phyloP scores from a whole-genome alignment of 148 eudicot genomes.

The Fagopyrum homotropicum region DNA sequence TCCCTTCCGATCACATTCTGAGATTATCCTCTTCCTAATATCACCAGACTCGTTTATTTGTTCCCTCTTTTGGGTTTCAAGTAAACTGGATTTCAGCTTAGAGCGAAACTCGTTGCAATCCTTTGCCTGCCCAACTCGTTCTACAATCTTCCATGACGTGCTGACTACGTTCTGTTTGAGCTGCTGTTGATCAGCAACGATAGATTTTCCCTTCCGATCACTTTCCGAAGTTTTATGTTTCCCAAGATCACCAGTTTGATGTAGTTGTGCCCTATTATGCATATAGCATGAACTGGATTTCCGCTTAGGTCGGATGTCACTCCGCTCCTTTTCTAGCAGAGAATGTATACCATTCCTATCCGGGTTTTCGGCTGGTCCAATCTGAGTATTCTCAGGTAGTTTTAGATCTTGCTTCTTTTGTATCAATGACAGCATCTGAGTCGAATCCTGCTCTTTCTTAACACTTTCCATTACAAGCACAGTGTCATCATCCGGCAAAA shows the following conservation, averaged over 20 bases:
- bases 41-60: background rate
- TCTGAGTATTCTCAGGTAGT: background rate
- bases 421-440: background rate
- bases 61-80: background rate
- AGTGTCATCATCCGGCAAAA: background rate
- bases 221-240: background rate
- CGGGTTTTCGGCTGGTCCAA: background rate
- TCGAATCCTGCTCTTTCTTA: background rate
- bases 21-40: background rate
- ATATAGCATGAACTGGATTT: background rate
- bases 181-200: background rate
- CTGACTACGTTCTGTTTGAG: background rate
- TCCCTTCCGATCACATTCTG: background rate
- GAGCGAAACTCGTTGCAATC: background rate
- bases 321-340: background rate
- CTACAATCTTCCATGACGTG: background rate
- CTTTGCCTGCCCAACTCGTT: background rate
- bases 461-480: background rate
- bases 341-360: background rate
- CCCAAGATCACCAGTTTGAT: background rate
- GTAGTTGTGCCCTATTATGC: background rate
- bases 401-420: background rate
- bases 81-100: background rate
- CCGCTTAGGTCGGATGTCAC: background rate
- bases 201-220: background rate